These are phyloP conservation scores for Pneumocystis oryctolagi DNA, from an alignment of 1,139 yeast species.

Conservation along the genomic window DNA sequence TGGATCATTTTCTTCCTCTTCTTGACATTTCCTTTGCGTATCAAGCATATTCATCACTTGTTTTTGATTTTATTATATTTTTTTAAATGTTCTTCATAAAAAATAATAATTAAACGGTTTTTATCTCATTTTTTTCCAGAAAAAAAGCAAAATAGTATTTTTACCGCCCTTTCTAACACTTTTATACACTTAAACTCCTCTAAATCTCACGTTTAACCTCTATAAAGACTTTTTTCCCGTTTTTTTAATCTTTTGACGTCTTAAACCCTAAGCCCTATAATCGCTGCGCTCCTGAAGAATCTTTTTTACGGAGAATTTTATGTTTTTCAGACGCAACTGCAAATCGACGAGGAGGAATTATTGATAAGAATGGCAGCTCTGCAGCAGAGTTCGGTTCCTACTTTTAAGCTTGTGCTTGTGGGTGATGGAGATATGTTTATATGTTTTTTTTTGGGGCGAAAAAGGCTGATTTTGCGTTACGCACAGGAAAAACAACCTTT, in stretches of 20 bases:
- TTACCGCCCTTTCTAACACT: too few species aligned
- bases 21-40: not conserved
- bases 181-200: too few species aligned
- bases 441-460: constrained; percentile 17
- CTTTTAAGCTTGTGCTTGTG: constrained; percentile 63
- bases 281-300: not conserved
- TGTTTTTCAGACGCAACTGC: not conserved
- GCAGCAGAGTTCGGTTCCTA: constrained; percentile 64
- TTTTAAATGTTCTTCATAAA: too few species aligned
- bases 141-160: too few species aligned
- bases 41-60: not conserved
- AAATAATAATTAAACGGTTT: too few species aligned
- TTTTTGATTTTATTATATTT: too few species aligned
- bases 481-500: constrained; percentile 55
- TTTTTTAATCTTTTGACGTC: too few species aligned
- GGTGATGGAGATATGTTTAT: constrained; percentile 9
- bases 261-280: not conserved
- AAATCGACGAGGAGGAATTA: not conserved
- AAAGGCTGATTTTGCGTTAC: not conserved
- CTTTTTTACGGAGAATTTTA: not conserved
- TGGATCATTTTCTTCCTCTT: not conserved
- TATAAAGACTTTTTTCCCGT: too few species aligned
- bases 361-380: not conserved
- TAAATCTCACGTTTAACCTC: too few species aligned
- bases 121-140: too few species aligned